Conservation (phyloP, 352 stramenopile genomes). For the Pythium grandisporangium region DNA sequence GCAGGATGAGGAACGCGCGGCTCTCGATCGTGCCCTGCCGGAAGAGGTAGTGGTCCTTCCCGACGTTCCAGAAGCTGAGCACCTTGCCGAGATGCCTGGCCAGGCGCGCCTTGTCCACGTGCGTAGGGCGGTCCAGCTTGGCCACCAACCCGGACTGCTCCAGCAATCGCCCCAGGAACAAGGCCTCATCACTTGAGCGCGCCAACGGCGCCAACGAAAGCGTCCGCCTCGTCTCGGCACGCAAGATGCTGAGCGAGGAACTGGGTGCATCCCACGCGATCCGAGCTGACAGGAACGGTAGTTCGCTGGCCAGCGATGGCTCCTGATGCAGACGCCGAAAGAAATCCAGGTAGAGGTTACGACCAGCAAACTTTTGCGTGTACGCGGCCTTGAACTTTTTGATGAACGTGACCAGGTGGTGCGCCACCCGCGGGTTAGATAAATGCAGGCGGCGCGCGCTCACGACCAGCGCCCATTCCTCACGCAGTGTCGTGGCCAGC, state of each 20-base stretch:
- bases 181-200: conserved; percentile 31
- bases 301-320: conserved; percentile 36
- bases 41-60: conserved; percentile 47
- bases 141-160: conserved; percentile 46
- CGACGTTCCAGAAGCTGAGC: conserved; percentile 41
- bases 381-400: conserved; percentile 72
- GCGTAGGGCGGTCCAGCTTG: conserved; percentile 54
- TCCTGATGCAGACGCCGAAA: conserved; percentile 54
- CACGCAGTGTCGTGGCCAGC: conserved; percentile 48
- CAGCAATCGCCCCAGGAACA: conserved; percentile 46
- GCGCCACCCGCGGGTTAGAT: conserved; percentile 54
- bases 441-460: conserved; percentile 54
- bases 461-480: conserved; percentile 59
- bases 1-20: conserved; percentile 70
- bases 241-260: conserved; percentile 57
- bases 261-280: conserved; percentile 43
- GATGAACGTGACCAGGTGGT: conserved; percentile 65
- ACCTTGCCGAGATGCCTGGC: conserved; percentile 36
- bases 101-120: conserved; percentile 38
- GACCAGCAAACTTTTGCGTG: conserved; percentile 66
- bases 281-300: conserved; percentile 39
- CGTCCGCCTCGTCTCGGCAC: conserved; percentile 53
- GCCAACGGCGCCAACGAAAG: conserved; percentile 23
- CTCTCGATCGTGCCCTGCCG: conserved; percentile 66
- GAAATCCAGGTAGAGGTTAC: conserved; percentile 65